Base-by-base conservation (phyloP, 257 asterid species). In the Solanum pinnatisectum region DNA sequence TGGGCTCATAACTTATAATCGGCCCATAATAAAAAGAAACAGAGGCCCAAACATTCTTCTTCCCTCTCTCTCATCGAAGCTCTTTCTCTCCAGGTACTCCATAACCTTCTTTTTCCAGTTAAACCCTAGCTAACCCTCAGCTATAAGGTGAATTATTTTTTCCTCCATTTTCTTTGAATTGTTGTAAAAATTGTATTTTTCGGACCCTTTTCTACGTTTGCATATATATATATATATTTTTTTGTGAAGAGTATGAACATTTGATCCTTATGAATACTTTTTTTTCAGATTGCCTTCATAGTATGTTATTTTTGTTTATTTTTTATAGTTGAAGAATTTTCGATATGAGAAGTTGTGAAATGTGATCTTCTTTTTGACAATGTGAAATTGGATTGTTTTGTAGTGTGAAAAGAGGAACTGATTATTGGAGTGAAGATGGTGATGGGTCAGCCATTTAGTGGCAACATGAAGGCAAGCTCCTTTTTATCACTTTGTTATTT, bases 401-500 rank as follows among this genome's bases (percentile, higher is more conserved):
- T 49, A 82, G 70, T 30, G 86, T 49, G 44, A 49, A 30, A 44
- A 27, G 46, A 84, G 46, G 39, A 88, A 36, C 63, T 42, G 83
- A 56, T 44, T 59, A 44, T 20, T 76, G 81, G 46, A 56, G 81
- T 32, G 59, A 25, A 78, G 10, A 92, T 92, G 94, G 44, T 46
- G 71, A 91, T 92, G 63, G 89, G 92, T 89, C 94, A 90, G 83
- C 65, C 94, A 68, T 92, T 93, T 88, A 90, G 49, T 68, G 96
- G 96, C 14, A 93, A 93, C 88, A 89, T 93, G 23, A 93, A 93
- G 96, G 96, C 84, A 90, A 35, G 88, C 25, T 49, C 16, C 2
- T 10, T 44, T 84, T 65, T 35, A 8, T 1, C 11, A 13, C 30
- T 74, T 5, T 76, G 0, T 11, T 60, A 6, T 77, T 77, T 2